Conservation (phyloP, 108 stramenopile genomes). For the Bacterosira constricta region DNA sequence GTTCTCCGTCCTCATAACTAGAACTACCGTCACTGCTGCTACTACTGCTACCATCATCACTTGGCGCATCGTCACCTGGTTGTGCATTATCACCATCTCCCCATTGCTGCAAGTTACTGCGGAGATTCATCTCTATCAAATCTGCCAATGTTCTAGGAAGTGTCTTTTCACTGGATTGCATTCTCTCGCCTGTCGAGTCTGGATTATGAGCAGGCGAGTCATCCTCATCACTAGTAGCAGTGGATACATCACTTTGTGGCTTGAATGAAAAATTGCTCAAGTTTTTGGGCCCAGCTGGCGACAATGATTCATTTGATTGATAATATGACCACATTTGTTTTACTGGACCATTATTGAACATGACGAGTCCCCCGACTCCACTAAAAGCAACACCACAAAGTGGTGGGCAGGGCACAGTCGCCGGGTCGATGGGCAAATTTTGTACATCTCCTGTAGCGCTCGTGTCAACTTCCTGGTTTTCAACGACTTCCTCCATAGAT, state of each 20-base stretch:
- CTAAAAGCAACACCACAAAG: constrained; percentile 81
- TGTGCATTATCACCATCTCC: constrained; percentile 42
- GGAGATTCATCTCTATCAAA: constrained; percentile 64
- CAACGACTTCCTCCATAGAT: constrained; percentile 3
- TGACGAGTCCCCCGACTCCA: constrained; percentile 62
- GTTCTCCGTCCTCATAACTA: constrained; percentile 33
- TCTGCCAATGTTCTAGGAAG: constrained; percentile 52
- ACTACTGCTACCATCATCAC: constrained; percentile 36
- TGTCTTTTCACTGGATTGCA: background rate
- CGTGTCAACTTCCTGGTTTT: constrained; percentile 17
- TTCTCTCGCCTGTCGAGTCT: background rate
- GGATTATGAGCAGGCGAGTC: background rate
- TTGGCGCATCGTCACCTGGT: background rate
- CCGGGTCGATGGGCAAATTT: constrained; percentile 37
- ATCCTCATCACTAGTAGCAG: background rate
- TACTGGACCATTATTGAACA: constrained; percentile 77
- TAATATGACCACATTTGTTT: constrained; percentile 77
- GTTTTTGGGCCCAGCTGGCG: background rate
- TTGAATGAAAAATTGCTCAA: background rate
- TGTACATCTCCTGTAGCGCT: constrained; percentile 7
- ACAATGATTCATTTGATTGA: constrained; percentile 10
- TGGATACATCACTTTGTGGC: background rate
- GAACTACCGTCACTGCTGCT: constrained; percentile 20
- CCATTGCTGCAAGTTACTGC: constrained; percentile 79
- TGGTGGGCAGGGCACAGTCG: constrained; percentile 67